Evolutionary conservation across 2,329 filamentous ascomycete genomes (phyloP), one percentile per base, ranked within the genome.

Genomic region (Beauveria sp.): DNA sequence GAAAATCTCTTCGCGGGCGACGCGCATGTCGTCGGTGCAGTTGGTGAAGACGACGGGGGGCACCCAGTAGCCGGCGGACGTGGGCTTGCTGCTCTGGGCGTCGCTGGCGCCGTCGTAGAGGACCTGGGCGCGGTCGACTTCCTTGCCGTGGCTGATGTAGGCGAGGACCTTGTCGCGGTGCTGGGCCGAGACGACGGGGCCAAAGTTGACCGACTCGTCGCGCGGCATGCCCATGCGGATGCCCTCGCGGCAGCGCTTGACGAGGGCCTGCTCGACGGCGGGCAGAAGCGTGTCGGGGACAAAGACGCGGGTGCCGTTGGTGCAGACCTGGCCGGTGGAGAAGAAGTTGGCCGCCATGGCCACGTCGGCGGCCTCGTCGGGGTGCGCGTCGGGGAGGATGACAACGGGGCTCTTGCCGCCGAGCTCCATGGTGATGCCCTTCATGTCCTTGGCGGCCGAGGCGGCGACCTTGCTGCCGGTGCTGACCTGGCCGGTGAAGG

Each of bases 301-400:
- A 71, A 96, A 96, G 40, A 96, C 91, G 12, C 92, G 82, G 1
- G 92, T 96, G 55, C 92, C 92, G 72, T 96, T 96, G 55, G 92
- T 96, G 81, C 92, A 96, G 55, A 96, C 91, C 74, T 96, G 92
- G 34, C 92, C 92, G 0, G 89, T 90, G 66, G 88, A 92, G 80
- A 90, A 96, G 77, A 96, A 96, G 74, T 96, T 96, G 67, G 91
- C 92, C 80, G 96, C 91, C 88, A 96, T 92, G 64, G 91, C 91
- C 34, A 90, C 89, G 69, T 96, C 88, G 40, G 91, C 92, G n/a
- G 92, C 92, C 68, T 85, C 84, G 51, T 90, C 86, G 22, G 93
- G 73, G 56, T 91, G 84, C 18, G 89, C 89, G 69, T 96, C 91
- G 1, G 90, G 89, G 1, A 96, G 84, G 52, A 96, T 80, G 55